Evolutionary conservation across 2,329 filamentous ascomycete species (phyloP).

Genomic region (Lasiodiplodia citricola): DNA sequence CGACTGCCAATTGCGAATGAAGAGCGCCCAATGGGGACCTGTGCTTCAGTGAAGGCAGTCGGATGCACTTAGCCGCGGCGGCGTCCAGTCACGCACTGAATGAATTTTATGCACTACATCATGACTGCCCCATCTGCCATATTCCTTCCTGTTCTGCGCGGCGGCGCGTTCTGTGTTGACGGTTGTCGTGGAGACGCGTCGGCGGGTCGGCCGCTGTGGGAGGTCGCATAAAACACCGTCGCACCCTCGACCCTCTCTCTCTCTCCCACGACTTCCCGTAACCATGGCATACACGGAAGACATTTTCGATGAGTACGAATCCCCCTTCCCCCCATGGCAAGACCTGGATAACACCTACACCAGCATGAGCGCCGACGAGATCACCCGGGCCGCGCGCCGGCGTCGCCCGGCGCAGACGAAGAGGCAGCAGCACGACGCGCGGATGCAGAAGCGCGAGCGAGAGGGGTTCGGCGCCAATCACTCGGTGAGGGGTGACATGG

Average conservation of each 20-base stretch:
- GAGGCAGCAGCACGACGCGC: background rate
- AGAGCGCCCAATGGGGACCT: background rate
- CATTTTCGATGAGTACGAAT: background rate
- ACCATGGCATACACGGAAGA: background rate
- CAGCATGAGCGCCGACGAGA: too few species aligned
- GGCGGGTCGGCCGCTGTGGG: background rate
- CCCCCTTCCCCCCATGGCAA: background rate
- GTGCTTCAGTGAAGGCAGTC: background rate
- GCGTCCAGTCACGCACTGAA: background rate
- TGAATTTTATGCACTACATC: background rate
- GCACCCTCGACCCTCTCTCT: background rate
- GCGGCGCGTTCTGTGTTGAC: background rate
- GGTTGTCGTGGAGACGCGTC: conserved; percentile 3
- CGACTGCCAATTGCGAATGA: background rate
- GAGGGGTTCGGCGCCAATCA: background rate
- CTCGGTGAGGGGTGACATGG: background rate
- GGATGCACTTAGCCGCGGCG: background rate
- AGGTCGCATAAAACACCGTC: background rate
- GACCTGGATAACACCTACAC: background rate
- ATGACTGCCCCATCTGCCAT: background rate
- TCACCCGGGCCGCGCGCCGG: too few species aligned
- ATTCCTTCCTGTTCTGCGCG: background rate
- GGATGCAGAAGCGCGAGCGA: background rate
- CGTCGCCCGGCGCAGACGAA: background rate
- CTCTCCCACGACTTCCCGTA: background rate